Percentiles rank a stretch among this genome's conserved stretches.
These are phyloP conservation scores for Podospora fimiseda DNA, from an alignment of 495 filamentous ascomycete species.

Conservation along the genomic window DNA sequence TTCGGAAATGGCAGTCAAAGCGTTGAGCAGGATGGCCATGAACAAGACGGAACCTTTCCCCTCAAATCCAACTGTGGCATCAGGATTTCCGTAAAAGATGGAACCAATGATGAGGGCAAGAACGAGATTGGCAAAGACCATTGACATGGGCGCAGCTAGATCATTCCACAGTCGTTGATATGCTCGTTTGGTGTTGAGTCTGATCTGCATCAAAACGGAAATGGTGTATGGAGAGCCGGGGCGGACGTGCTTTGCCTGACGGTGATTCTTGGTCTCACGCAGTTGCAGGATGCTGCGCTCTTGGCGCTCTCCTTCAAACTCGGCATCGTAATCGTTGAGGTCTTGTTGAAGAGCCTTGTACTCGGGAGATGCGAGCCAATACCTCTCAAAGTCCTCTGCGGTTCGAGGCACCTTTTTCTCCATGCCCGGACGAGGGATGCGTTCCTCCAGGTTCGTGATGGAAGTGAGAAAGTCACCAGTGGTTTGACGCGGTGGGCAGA, in stretches of 20 bases:
- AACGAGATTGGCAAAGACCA: conserved; percentile 32
- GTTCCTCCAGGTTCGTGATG: conserved; percentile 65
- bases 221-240: conserved; percentile 52
- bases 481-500: conserved; percentile 60
- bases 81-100: conserved; percentile 42
- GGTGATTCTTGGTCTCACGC: conserved; percentile 23
- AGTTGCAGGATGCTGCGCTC: conserved; percentile 12
- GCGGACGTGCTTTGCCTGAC: conserved; percentile 35
- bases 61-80: conserved; percentile 36
- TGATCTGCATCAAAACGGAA: conserved; percentile 51
- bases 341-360: conserved; percentile 52
- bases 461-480: conserved; percentile 74
- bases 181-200: conserved; percentile 44
- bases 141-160: conserved; percentile 20
- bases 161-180: conserved; percentile 42
- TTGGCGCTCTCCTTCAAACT: conserved; percentile 44
- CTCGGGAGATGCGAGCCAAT: conserved; percentile 38
- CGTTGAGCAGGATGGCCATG: conserved; percentile 52
- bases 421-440: conserved; percentile 56
- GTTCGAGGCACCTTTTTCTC: conserved; percentile 57
- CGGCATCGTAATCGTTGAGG: conserved; percentile 52
- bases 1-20: conserved; percentile 48
- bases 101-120: conserved; percentile 41
- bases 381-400: conserved; percentile 55
- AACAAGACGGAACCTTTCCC: conserved; percentile 53